Conservation (phyloP, 2,329 filamentous ascomycete genomes). For the Leptographium flavum region DNA sequence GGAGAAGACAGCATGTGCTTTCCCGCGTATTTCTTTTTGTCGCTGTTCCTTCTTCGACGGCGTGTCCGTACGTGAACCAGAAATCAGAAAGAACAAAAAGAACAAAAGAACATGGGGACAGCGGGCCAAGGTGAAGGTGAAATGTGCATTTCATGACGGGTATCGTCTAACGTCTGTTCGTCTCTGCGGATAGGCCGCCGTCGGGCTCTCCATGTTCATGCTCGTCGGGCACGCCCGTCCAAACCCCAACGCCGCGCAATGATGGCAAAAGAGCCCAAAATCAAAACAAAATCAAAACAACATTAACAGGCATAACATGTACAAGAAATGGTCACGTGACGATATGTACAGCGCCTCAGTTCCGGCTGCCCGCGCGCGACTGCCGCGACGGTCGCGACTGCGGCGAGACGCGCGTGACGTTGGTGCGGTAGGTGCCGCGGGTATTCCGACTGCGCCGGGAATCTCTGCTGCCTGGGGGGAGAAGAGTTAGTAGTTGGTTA, state of each 20-base stretch:
- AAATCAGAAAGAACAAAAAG: constrained; percentile 3
- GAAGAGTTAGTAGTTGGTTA: constrained; percentile 8
- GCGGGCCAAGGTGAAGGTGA: not conserved
- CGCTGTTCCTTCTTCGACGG: constrained; percentile 1
- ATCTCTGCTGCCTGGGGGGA: constrained; percentile 24
- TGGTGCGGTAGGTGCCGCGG: constrained; percentile 13
- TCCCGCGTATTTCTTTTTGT: not conserved
- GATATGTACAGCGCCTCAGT: not conserved
- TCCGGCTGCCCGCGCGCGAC: constrained; percentile 1
- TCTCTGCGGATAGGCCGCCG: not conserved
- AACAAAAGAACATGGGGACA: not conserved
- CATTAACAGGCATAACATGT: not conserved
- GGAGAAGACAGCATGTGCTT: not conserved
- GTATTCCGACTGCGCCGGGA: constrained; percentile 11
- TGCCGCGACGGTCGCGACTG: constrained; percentile 8
- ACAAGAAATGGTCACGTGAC: not conserved
- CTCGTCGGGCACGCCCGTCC: not conserved
- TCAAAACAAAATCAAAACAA: not conserved
- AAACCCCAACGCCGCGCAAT: not conserved
- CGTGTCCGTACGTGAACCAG: not conserved
- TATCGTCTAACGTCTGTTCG: not conserved
- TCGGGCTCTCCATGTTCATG: too few species aligned
- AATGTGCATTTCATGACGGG: not conserved
- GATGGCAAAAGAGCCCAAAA: not conserved
- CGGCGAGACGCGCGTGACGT: constrained; percentile 16